Evolutionary conservation across 352 stramenopile species (phyloP), one percentile per base, ranked within the genome.

Genomic region (Pythium sp.): DNA sequence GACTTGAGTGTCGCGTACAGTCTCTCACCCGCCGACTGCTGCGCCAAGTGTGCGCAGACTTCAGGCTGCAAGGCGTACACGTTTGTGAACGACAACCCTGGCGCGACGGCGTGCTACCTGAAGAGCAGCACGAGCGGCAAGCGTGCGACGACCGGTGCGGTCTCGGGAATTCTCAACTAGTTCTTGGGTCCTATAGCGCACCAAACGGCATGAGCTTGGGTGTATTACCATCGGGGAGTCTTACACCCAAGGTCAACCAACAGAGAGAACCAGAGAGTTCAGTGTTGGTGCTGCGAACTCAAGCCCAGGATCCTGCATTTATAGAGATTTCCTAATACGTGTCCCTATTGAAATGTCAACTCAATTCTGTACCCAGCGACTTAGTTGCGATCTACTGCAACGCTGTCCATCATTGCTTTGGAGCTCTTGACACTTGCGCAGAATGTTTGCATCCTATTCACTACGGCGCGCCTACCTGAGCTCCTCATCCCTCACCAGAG

Each of bases 41-140:
- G 79, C 60, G 67, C 68, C 20, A 64, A 71, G 55, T 91, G 80
- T 55, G 65, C 76, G 54, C 53, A 68, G n/a, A 85, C 73, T 11
- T 69, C 36, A 3, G 74, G 72, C 0, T 87, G 81, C 61, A 71
- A 77, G 58, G 81, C 75, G 3, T 88, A 86, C 73, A 84, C 78
- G 28, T 87, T 84, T 43, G 53, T 88, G 49, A 60, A 53, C 58
- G 24, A 30, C 28, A 65, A 41, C 28, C 28, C 46, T 4, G 56
- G 38, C 28, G 22, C 28, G 11, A 64, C 59, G 15, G 54, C 47
- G n/a, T 80, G 71, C 54, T 73, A 77, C 69, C 65, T 80, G 55
- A 79, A 79, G 64, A 69, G 64, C 49, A 55, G 32, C 61, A 34
- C 51, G 7, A 57, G 46, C 18, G 61, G 46, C 41, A 58, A 32